Percentiles rank a stretch among this genome's conserved stretches.
phyloP scores from a whole-genome alignment of 148 eudicot genomes.

The Rhododendron mucronatum region DNA sequence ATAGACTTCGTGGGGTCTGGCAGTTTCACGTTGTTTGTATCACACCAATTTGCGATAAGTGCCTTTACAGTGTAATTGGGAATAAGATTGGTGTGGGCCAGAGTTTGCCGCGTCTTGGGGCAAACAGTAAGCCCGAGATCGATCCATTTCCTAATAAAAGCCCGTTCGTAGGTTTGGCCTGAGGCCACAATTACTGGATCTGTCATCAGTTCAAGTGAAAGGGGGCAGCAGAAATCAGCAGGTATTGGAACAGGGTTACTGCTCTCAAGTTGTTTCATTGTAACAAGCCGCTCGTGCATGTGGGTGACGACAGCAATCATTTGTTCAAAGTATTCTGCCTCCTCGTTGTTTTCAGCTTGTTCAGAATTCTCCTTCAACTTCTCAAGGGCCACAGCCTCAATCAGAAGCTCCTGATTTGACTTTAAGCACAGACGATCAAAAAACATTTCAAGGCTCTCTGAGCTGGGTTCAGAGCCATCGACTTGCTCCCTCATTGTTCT shows the following conservation, averaged over 20 bases:
- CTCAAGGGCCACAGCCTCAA: conserved; percentile 95
- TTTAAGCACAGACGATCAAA: conserved; percentile 62
- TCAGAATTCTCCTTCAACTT: conserved; percentile 87
- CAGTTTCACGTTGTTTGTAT: conserved; percentile 74
- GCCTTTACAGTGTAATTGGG: conserved; percentile 97
- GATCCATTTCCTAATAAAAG: conserved; percentile 27
- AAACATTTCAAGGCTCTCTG: conserved; percentile 50
- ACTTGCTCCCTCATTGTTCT: conserved; percentile 62
- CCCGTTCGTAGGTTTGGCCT: conserved; percentile 57
- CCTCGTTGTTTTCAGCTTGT: conserved; percentile 79
- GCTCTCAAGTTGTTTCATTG: conserved; percentile 66
- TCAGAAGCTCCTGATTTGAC: conserved; percentile 84
- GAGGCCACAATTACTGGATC: conserved; percentile 97
- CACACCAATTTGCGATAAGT: conserved; percentile 96
- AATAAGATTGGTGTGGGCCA: conserved; percentile 82
- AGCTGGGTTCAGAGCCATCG: conserved; percentile 59
- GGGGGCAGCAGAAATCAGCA: conserved; percentile 91
- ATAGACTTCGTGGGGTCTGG: conserved; percentile 71
- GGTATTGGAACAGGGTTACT: conserved; percentile 71
- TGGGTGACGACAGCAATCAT: conserved; percentile 68
- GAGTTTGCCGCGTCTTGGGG: conserved; percentile 89
- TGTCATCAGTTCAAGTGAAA: conserved; percentile 92
- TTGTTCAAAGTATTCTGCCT: conserved; percentile 74
- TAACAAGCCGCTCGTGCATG: conserved; percentile 76
- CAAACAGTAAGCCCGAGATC: conserved; percentile 92